Base-by-base conservation (phyloP, 2,329 filamentous ascomycete genomes). In the Penicillium sp. region DNA sequence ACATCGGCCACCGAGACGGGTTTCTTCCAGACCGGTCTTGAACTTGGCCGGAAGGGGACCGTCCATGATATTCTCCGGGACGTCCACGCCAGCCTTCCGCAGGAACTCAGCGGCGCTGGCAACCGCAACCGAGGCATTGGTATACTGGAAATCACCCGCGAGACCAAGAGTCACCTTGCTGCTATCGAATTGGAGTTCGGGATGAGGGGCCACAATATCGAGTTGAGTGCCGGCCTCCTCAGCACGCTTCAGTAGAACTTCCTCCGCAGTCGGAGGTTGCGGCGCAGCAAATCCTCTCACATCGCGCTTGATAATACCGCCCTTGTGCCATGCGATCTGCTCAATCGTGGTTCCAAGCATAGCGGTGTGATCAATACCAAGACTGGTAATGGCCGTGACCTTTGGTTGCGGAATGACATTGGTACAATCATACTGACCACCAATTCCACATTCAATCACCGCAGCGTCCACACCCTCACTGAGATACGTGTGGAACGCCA, bases 401-500 rank as follows among this genome's bases (percentile, higher is more conserved):
- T 84, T 86, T 1, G 92, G 88, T 11, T 83, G 81, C 10, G 81
- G 78, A 5, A 99, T 74, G 21, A 97, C 83, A 67, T 97, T 97
- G 9, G 94, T 99, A 27, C 89, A 89, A 68, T 97, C 93, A 67
- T 92, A 92, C 75, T 96, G 91, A 46, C 92, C 94, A 14, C 94
- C 94, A 59, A 97, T 95, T 0, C 94, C 94, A 66, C 91, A 96
- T 75, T 99, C 94, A 32, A 97, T 82, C 9, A 97, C 86, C 0
- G 91, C 92, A 16, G 86, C 86, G 59, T 87, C 81, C 0, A 97
- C 86, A 1, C 88, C 87, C 70, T 94, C 88, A 45, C 81, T 73
- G 24, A 95, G 68, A 64, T 96, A 99, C 1, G 87, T 83, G 67
- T 96, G 92, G 65, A 96, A 85, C 1, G 92, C 92, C 77, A 97